phyloP scores from a whole-genome alignment of 495 filamentous ascomycete genomes.

The Hypoxylon trugodes region DNA sequence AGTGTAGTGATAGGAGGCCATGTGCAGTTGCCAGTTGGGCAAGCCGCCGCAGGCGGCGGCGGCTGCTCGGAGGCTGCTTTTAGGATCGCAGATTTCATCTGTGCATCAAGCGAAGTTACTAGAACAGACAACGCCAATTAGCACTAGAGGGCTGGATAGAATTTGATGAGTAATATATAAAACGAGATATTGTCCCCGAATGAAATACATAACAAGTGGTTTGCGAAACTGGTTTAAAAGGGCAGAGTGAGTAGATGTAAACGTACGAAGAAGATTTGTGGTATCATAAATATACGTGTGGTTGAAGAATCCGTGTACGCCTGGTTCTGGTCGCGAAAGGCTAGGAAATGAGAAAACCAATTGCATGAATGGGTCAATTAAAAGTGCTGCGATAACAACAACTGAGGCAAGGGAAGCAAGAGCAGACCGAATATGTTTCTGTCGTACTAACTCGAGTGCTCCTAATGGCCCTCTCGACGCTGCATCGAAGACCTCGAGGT shows the following conservation, averaged over 20 bases:
- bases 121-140: too few relatives aligned
- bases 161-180: too few relatives aligned
- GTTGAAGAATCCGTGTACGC: neutral
- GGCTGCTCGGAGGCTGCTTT: neutral
- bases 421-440: neutral
- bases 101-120: too few relatives aligned
- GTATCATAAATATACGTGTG: neutral
- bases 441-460: neutral
- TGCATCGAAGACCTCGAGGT: neutral
- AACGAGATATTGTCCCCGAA: too few relatives aligned
- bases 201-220: too few relatives aligned
- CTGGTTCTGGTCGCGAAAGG: neutral
- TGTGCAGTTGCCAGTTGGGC: slow-evolving; percentile 1
- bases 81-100: slow-evolving; percentile 7
- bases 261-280: too few relatives aligned
- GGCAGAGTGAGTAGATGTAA: too few relatives aligned
- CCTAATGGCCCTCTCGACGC: neutral
- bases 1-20: neutral
- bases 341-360: slow-evolving; percentile 5
- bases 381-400: neutral
- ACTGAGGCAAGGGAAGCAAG: neutral
- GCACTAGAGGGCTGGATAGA: too few relatives aligned
- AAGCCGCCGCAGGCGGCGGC: neutral
- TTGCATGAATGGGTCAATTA: slow-evolving; percentile 2
- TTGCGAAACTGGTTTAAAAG: too few relatives aligned